Evolutionary conservation across 352 stramenopile genomes (phyloP), one percentile per base, ranked within the genome.

Genomic region (Elongisporangium senticosum): DNA sequence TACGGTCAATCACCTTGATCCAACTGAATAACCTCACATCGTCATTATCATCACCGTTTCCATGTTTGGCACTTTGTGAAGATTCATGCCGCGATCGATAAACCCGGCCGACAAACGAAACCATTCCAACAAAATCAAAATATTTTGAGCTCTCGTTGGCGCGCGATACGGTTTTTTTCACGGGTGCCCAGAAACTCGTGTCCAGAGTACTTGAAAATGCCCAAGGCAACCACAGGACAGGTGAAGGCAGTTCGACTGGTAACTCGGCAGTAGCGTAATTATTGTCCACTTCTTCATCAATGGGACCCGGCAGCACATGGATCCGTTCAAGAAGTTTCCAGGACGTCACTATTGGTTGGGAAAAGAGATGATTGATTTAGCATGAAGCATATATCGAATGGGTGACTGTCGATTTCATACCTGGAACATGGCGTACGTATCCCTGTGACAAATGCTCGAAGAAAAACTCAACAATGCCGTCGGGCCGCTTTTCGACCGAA

Each of bases 121-220:
- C 52, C 0, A 90, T 72, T 2, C 81, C 81, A 14, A 88, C 75
- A 39, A 87, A 83, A 53, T 90, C 81, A 22, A 90, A 90, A 51
- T 75, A 79, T 17, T 43, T 43, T 2, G 33, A 6, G 33, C 11
- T 17, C 33, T 43, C 33, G 33, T 43, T 17, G 10, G 17, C 8
- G 33, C 13, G 33, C 17, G 33, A 10, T 10, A 43, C 11, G 33
- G 8, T 15, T 10, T 17, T 1, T 17, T 43, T 43, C 10, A 43
- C 33, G 13, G 33, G 2, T 10, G 33, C 7, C 62, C 62, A 77
- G 15, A 72, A 62, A 6, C 69, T 61, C 4, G 65, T 67, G 17
- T 78, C 62, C 19, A 72, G 62, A 4, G 61, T 75, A 7, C 49
- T 83, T 3, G 74, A 61, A 37, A 87, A 85, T 24, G 37, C 68